Conservation (phyloP, 148 eudicot genomes). For the Nepenthes gracilis region DNA sequence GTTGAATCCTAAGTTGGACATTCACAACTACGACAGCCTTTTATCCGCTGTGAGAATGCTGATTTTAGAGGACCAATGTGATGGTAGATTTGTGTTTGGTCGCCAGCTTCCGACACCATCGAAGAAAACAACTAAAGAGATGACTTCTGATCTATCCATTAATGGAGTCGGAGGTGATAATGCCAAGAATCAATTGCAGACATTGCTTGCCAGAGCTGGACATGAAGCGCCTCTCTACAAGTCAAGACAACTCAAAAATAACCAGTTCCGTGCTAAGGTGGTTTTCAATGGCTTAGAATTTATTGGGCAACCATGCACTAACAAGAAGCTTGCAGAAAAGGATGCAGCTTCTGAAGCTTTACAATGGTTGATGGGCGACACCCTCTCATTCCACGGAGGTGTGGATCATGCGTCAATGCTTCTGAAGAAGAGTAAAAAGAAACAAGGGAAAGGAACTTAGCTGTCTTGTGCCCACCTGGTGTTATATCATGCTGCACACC, state of each 20-base stretch:
- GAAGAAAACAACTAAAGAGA: conserved; percentile 28
- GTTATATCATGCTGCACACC: neutral
- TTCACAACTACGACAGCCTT: conserved; percentile 38
- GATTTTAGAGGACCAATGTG: conserved; percentile 65
- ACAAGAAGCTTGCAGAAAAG: conserved; percentile 82
- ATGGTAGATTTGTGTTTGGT: conserved; percentile 85
- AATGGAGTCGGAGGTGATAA: conserved; percentile 37
- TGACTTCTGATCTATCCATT: neutral
- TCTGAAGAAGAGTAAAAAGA: conserved; percentile 59
- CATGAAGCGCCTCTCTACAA: conserved; percentile 71
- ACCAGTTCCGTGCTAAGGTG: conserved; percentile 68
- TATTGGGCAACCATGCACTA: conserved; percentile 60
- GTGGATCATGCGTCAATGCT: conserved; percentile 54
- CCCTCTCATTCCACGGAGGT: conserved; percentile 41
- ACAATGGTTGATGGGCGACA: conserved; percentile 72
- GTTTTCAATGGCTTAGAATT: conserved; percentile 69
- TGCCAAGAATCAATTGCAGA: conserved; percentile 74
- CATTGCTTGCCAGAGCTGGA: conserved; percentile 73
- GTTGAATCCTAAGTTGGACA: conserved; percentile 44
- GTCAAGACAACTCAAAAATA: conserved; percentile 55
- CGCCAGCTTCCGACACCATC: conserved; percentile 45
- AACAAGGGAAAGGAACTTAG: conserved; percentile 25
- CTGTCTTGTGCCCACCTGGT: neutral
- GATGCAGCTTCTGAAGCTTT: conserved; percentile 86
- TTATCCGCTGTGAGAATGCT: conserved; percentile 59